Conservation (phyloP, 2,329 filamentous ascomycete genomes). For the Fusarium algeriense region DNA sequence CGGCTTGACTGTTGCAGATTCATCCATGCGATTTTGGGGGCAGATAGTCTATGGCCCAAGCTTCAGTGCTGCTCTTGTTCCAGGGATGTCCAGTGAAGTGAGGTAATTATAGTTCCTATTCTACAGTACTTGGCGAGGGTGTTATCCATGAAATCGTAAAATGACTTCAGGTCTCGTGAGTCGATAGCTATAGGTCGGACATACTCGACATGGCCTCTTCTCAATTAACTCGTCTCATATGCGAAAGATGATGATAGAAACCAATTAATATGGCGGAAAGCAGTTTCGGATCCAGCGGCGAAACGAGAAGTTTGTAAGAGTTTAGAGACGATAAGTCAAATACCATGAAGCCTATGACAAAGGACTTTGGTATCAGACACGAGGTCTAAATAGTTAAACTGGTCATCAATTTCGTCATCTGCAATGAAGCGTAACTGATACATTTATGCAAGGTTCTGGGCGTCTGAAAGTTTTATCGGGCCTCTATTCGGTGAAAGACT, state of each 20-base stretch:
- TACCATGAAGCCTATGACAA: neutral
- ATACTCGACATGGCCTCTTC: conserved; percentile 31
- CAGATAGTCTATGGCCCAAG: conserved; percentile 11
- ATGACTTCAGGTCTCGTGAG: conserved; percentile 21
- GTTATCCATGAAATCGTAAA: conserved; percentile 12
- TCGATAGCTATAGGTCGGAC: conserved; percentile 18
- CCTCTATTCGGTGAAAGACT: conserved; percentile 13
- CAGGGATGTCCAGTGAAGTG: conserved; percentile 5
- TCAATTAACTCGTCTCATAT: neutral
- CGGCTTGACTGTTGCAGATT: conserved; percentile 30
- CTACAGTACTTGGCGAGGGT: neutral
- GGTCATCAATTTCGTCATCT: conserved; percentile 16
- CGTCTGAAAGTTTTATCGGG: conserved; percentile 1
- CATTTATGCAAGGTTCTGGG: neutral
- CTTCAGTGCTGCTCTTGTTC: neutral
- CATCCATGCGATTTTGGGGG: conserved; percentile 21
- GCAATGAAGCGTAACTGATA: conserved; percentile 2
- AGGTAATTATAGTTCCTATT: conserved; percentile 4
- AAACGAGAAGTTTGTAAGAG: conserved; percentile 3
- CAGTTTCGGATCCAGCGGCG: neutral
- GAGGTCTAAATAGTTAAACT: neutral
- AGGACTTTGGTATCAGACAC: neutral
- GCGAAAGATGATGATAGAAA: neutral
- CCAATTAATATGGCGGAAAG: neutral
- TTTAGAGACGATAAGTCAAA: conserved; percentile 1